A percentile compares a stretch with the other conserved stretches of the same genome.
Evolutionary conservation across 1,284 basidiomycete genomes (phyloP).

Genomic region (Chiua sp.): DNA sequence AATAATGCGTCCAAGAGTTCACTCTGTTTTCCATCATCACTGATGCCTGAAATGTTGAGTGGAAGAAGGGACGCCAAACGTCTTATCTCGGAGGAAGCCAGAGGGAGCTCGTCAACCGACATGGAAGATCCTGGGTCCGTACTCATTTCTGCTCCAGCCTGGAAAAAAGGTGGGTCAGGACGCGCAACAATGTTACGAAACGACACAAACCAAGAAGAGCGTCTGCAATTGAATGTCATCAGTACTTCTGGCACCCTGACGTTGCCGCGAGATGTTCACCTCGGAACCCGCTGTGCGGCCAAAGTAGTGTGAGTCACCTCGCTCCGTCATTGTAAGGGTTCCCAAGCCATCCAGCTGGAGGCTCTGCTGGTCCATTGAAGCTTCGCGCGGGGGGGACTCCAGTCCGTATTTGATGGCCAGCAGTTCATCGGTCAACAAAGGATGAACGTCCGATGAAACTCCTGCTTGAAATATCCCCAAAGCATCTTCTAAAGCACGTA

Average conservation of each 20-base stretch:
- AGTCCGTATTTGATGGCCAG: conserved; percentile 64
- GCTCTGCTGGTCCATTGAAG: conserved; percentile 32
- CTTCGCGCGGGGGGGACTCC: conserved; percentile 39
- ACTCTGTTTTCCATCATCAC: conserved; percentile 33
- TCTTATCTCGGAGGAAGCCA: conserved; percentile 46
- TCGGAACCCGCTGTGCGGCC: conserved; percentile 70
- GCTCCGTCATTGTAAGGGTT: conserved; percentile 64
- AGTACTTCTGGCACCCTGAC: neutral
- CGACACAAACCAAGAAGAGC: conserved; percentile 36
- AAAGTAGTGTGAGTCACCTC: conserved; percentile 70
- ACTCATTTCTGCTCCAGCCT: conserved; percentile 61
- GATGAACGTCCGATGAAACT: conserved; percentile 64
- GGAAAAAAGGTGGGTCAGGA: conserved; percentile 6
- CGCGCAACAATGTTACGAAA: neutral
- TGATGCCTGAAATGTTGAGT: conserved; percentile 44
- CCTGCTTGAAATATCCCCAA: conserved; percentile 66
- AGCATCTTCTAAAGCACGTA: conserved; percentile 73
- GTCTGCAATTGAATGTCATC: conserved; percentile 23
- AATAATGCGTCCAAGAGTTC: conserved; percentile 49
- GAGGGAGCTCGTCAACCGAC: conserved; percentile 40
- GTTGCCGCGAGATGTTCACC: conserved; percentile 22
- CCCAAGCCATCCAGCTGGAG: conserved; percentile 54
- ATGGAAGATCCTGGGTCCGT: conserved; percentile 26
- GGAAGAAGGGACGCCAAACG: conserved; percentile 52
- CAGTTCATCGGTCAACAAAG: conserved; percentile 66